Evolutionary conservation across 139 green algal species (phyloP), one percentile per base, ranked within the genome.

Genomic region (Monoraphidium neglectum): DNA sequence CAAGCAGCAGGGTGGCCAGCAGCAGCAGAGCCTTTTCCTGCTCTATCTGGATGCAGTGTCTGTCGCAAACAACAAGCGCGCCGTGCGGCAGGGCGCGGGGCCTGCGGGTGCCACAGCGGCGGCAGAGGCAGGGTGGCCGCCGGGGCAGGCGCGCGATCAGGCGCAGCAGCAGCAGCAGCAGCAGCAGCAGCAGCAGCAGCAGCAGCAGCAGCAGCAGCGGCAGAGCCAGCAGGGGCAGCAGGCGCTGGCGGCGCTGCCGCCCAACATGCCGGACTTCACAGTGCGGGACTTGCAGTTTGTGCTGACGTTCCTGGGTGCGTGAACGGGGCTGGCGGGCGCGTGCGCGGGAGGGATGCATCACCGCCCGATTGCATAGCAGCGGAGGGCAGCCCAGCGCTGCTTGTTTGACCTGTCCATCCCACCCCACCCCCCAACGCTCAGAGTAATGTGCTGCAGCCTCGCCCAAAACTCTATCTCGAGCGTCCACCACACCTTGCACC

Each of bases 11-110:
- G 57, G 16, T 33, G 49, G n/a, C n/a, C n/a, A 49, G 21, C 53
- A 30, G 36, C 73, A 87, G 77, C 82, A 92, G 53, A 80, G 77
- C 59, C 74, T 98, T 30, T 97, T 97, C 81, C 74, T 97, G 35
- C 87, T 98, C 30, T 98, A 96, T 77, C n/a, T 98, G 61, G 89
- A 98, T 12, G 95, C 93, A 0, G 46, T 97, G 13, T 97, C 95
- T 0, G 74, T 98, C 0, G 64, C 81, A 51, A 84, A 85, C 53
- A 56, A 56, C 30, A 82, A 67, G 37, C 38, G 72, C 21, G 43
- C 76, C 21, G 43, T 37, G 18, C 71, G 73, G 43, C 26, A 47
- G 2, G 24, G 18, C 28, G 38, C 53, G 49, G 28, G 28, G 62
- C 74, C 38, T 40, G 33, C 53, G 46, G 37, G 46, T 70, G 51